Percentiles rank a stretch among this genome's conserved stretches.
Evolutionary conservation across 805 yeast species (phyloP).

Genomic region (Kuraishia cidri): DNA sequence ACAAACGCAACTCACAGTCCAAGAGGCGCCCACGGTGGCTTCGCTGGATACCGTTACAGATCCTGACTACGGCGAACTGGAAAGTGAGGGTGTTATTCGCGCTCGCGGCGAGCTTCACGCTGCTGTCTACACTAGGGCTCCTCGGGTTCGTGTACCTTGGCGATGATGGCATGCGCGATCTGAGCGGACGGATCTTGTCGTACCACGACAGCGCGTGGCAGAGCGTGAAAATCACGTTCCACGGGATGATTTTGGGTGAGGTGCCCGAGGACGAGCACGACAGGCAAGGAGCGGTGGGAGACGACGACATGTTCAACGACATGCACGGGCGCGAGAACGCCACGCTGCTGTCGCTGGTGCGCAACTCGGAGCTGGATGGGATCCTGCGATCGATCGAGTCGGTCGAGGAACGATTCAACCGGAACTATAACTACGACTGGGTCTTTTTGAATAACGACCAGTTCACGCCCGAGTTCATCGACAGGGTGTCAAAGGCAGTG

Average conservation of each 20-base stretch:
- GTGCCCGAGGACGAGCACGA: not conserved
- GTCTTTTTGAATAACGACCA: slow-evolving; percentile 36
- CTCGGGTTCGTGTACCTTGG: not conserved
- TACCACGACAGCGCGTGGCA: slow-evolving; percentile 2
- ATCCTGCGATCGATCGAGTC: slow-evolving; percentile 24
- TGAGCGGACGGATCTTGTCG: not conserved
- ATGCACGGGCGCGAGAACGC: slow-evolving; percentile 42
- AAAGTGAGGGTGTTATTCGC: too few relatives aligned
- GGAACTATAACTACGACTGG: slow-evolving; percentile 29
- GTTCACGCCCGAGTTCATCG: slow-evolving; percentile 29
- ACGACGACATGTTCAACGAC: too few relatives aligned
- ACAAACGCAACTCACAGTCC: too few relatives aligned
- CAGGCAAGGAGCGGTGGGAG: too few relatives aligned
- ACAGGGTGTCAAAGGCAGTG: slow-evolving; percentile 18
- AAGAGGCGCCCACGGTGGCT: too few relatives aligned
- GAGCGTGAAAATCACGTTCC: slow-evolving; percentile 1
- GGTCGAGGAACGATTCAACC: slow-evolving; percentile 27
- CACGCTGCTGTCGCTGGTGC: slow-evolving; percentile 39
- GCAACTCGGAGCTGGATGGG: slow-evolving; percentile 26
- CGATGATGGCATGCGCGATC: not conserved
- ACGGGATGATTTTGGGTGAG: slow-evolving; percentile 1
- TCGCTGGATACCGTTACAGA: too few relatives aligned
- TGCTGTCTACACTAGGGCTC: not conserved
- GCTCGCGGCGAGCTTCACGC: not conserved
- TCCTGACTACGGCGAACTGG: too few relatives aligned